Percentiles rank a stretch among this genome's conserved stretches.
These are phyloP conservation scores for Ceratobasidium sp. DNA, from an alignment of 1,284 basidiomycete genomes.

Conservation along the genomic window DNA sequence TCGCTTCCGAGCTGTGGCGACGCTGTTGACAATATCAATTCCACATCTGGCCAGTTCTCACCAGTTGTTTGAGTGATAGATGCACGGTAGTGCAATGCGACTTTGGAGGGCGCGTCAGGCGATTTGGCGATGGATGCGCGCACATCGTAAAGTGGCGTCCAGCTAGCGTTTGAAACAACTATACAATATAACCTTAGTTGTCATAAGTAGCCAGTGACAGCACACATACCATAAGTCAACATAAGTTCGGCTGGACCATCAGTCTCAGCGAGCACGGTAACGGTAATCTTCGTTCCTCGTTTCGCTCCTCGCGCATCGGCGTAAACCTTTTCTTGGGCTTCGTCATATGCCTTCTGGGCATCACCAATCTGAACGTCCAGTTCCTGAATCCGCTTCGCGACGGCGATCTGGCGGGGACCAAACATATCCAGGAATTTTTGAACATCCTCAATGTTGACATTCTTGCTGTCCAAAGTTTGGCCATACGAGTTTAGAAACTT, in stretches of 20 bases:
- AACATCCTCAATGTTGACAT: conserved; percentile 39
- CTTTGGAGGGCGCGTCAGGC: conserved; percentile 45
- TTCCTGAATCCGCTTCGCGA: conserved; percentile 33
- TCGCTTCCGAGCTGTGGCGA: conserved; percentile 43
- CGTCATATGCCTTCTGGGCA: conserved; percentile 32
- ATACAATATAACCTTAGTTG: no score
- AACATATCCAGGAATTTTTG: conserved; percentile 44
- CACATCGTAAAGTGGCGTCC: conserved; percentile 46
- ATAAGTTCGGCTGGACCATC: conserved; percentile 40
- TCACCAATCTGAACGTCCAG: conserved; percentile 38
- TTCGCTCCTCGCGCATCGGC: conserved; percentile 39
- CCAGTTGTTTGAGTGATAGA: conserved; percentile 45
- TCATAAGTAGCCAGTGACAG: not conserved
- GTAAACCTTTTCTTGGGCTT: conserved; percentile 28
- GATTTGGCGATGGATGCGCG: conserved; percentile 46
- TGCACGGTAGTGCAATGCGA: conserved; percentile 46
- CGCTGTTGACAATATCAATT: conserved; percentile 44
- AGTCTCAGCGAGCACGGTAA: conserved; percentile 41
- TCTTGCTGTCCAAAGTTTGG: conserved; percentile 41
- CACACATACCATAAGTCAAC: conserved; percentile 42
- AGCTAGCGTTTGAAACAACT: conserved; percentile 45
- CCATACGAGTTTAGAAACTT: conserved; percentile 42
- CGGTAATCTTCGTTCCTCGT: conserved; percentile 42
- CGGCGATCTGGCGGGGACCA: conserved; percentile 30
- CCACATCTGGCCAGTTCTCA: conserved; percentile 45